These are phyloP conservation scores for Withania somnifera DNA, from an alignment of 305 asterid genomes.

Conservation along the genomic window DNA sequence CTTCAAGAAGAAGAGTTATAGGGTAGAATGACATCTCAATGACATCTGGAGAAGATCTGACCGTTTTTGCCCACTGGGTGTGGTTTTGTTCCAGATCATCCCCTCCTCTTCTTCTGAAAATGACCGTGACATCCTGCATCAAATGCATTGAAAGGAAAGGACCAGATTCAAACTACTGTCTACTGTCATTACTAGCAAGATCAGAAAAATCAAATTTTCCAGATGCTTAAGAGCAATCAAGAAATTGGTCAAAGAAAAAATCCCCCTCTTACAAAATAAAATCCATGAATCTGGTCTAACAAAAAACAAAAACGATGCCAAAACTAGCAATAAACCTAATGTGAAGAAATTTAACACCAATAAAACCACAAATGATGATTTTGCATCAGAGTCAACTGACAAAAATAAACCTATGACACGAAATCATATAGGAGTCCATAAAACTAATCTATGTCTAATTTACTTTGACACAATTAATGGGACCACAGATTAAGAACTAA, in stretches of 20 bases:
- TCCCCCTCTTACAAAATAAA: neutral
- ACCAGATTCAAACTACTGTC: neutral
- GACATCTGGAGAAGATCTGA: slow-evolving; percentile 70
- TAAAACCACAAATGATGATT: neutral
- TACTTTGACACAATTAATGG: neutral
- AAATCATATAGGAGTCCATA: neutral
- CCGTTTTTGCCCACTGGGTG: slow-evolving; percentile 61
- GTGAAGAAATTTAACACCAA: neutral
- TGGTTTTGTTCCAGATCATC: slow-evolving; percentile 87
- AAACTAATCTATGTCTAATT: neutral
- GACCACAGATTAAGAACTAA: neutral
- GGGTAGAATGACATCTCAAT: slow-evolving; percentile 77
- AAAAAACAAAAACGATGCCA: neutral
- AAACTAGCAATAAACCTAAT: neutral
- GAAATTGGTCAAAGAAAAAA: neutral
- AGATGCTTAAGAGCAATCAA: neutral
- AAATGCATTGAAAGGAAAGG: neutral
- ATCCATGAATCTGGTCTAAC: neutral
- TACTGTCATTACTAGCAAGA: neutral
- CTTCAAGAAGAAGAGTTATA: slow-evolving; percentile 58
- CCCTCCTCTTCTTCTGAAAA: slow-evolving; percentile 87
- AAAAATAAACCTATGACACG: neutral
- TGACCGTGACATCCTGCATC: slow-evolving; percentile 69
- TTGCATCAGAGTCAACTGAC: neutral
- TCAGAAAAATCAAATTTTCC: neutral